These are phyloP conservation scores for Vigna unguiculata DNA, from an alignment of 306 rosid genomes.

Conservation along the genomic window DNA sequence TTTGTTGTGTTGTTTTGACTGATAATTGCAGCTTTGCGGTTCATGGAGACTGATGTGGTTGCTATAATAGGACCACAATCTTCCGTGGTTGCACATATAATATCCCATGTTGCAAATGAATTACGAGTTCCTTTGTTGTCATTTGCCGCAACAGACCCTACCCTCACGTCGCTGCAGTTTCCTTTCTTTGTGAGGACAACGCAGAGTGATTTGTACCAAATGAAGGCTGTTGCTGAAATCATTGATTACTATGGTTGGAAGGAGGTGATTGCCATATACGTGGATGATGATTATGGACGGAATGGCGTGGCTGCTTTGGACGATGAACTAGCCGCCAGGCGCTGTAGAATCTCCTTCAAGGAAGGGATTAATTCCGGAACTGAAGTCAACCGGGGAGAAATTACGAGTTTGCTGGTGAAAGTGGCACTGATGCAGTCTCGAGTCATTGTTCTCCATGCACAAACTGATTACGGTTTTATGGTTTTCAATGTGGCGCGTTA, in stretches of 20 bases:
- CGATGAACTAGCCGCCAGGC: conserved; percentile 69
- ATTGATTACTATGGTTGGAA: conserved; percentile 83
- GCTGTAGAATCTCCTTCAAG: conserved; percentile 81
- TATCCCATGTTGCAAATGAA: conserved; percentile 88
- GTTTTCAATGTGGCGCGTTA: conserved; percentile 72
- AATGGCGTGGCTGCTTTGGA: conserved; percentile 78
- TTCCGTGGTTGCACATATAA: conserved; percentile 87
- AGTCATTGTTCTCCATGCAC: conserved; percentile 81
- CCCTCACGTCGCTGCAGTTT: conserved; percentile 80
- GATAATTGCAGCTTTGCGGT: conserved; percentile 72
- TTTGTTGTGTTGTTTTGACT: conserved; percentile 27
- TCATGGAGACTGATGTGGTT: conserved; percentile 81
- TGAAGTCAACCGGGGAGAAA: conserved; percentile 47
- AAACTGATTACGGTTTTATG: conserved; percentile 70
- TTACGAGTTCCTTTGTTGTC: conserved; percentile 86
- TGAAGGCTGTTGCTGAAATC: conserved; percentile 84
- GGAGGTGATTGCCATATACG: conserved; percentile 74
- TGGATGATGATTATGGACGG: conserved; percentile 89
- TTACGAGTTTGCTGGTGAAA: conserved; percentile 73
- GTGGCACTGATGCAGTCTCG: conserved; percentile 85
- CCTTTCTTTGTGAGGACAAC: conserved; percentile 89
- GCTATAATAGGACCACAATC: conserved; percentile 96
- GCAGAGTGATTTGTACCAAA: conserved; percentile 80
- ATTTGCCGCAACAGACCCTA: conserved; percentile 94
- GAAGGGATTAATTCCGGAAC: conserved; percentile 63